Conservation (phyloP, 2,329 filamentous ascomycete genomes). For the Colletotrichum sp. region DNA sequence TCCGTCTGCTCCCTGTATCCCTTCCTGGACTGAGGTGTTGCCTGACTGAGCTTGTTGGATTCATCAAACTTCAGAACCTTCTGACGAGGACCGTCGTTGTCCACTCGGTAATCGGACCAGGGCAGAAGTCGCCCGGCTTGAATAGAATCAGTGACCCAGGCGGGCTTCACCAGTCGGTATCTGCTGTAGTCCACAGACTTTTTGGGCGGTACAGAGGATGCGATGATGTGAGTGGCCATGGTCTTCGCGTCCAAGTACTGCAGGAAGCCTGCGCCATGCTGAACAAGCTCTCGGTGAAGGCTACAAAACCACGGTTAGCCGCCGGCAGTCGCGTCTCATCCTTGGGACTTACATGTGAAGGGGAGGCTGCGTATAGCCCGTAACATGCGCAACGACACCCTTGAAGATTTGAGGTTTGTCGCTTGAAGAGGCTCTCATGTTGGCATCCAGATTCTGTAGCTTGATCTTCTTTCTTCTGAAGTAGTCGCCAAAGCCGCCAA, state of each 20-base stretch:
- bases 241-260: conserved; percentile 97
- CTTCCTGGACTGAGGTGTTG: conserved; percentile 57
- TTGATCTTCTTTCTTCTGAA: conserved; percentile 97
- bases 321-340: background rate
- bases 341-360: conserved; percentile 67
- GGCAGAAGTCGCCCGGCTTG: conserved; percentile 79
- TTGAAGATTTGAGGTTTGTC: conserved; percentile 87
- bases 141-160: conserved; percentile 93
- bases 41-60: conserved; percentile 70
- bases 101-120: conserved; percentile 85
- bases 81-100: conserved; percentile 78
- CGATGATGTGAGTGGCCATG: conserved; percentile 93
- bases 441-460: conserved; percentile 89
- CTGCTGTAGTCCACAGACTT: conserved; percentile 87
- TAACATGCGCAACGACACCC: conserved; percentile 88
- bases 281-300: conserved; percentile 84
- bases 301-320: conserved; percentile 29
- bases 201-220: conserved; percentile 87
- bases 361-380: conserved; percentile 94
- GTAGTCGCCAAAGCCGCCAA: conserved; percentile 90
- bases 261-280: conserved; percentile 91
- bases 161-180: conserved; percentile 92
- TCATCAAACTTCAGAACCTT: conserved; percentile 72
- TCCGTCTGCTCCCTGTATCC: conserved; percentile 84
- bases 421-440: conserved; percentile 71